phyloP scores from a whole-genome alignment of 1,284 basidiomycete species.

The Ganoderma multipileum region DNA sequence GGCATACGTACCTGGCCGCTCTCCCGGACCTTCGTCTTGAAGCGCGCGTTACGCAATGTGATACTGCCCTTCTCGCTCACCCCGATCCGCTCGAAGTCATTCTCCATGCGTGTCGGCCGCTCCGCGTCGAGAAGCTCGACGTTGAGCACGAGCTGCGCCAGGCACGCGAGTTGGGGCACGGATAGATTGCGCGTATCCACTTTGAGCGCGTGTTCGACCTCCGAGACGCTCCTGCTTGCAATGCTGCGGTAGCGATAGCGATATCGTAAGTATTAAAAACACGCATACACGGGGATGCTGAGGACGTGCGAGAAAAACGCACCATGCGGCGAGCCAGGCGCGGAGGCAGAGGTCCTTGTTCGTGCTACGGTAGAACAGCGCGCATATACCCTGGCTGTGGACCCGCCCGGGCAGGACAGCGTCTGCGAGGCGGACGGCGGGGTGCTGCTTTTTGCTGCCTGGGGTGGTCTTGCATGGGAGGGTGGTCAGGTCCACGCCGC shows the following conservation, averaged over 20 bases:
- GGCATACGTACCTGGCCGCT: slow-evolving; percentile 26
- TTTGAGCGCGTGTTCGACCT: not conserved
- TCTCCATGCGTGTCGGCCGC: slow-evolving; percentile 36
- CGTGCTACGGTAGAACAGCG: not conserved
- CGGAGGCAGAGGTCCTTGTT: slow-evolving; percentile 1
- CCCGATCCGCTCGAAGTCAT: slow-evolving; percentile 32
- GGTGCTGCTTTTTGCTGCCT: not conserved
- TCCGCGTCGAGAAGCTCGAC: slow-evolving; percentile 30
- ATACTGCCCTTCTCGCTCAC: slow-evolving; percentile 17
- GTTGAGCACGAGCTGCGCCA: slow-evolving; percentile 32
- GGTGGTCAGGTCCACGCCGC: slow-evolving; percentile 5
- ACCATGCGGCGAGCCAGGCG: slow-evolving; percentile 5
- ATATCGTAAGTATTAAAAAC: not conserved
- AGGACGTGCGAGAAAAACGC: not conserved
- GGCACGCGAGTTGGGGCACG: slow-evolving; percentile 22
- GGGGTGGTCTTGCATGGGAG: not conserved
- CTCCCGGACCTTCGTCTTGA: slow-evolving; percentile 32
- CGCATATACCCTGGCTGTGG: not conserved
- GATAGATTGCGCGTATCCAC: slow-evolving; percentile 5
- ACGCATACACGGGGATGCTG: not conserved
- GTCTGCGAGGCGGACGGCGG: not conserved
- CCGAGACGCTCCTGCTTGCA: not conserved
- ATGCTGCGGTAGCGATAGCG: not conserved
- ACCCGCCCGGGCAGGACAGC: not conserved
- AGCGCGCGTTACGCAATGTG: slow-evolving; percentile 29